Conservation (phyloP, 805 yeast species). For the Kluyveromyces dobzhanskii region DNA sequence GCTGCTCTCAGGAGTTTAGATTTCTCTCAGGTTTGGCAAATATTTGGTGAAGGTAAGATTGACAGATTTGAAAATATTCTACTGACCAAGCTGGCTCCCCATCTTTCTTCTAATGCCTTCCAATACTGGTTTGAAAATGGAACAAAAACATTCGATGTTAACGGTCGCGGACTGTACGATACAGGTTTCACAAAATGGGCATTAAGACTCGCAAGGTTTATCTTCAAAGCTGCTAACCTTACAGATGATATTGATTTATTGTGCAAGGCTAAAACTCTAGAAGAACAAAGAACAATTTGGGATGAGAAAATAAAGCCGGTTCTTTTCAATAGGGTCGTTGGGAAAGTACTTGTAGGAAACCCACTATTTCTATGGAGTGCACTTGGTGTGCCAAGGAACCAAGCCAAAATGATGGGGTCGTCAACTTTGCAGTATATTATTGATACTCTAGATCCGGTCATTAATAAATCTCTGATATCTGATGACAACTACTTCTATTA, state of each 20-base stretch:
- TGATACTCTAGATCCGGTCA: constrained; percentile 72
- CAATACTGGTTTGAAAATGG: constrained; percentile 74
- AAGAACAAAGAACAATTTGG: constrained; percentile 63
- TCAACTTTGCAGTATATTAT: constrained; percentile 63
- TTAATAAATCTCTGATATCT: constrained; percentile 54
- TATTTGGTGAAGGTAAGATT: constrained; percentile 70
- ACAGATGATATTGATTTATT: constrained; percentile 42
- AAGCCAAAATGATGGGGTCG: constrained; percentile 70
- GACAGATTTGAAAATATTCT: constrained; percentile 45
- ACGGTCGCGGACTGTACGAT: constrained; percentile 61
- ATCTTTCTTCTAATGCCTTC: constrained; percentile 70
- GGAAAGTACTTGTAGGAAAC: constrained; percentile 64
- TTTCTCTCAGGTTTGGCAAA: constrained; percentile 57
- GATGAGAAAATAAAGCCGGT: constrained; percentile 54
- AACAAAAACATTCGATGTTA: constrained; percentile 41
- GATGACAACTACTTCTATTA: constrained; percentile 74
- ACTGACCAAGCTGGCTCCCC: constrained; percentile 50
- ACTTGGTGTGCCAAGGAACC: constrained; percentile 81
- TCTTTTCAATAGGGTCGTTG: constrained; percentile 60
- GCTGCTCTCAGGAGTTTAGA: constrained; percentile 55
- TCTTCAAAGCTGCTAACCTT: constrained; percentile 51
- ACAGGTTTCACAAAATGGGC: constrained; percentile 90
- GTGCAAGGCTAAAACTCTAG: constrained; percentile 48
- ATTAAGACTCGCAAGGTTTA: constrained; percentile 51
- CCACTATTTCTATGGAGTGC: constrained; percentile 86